Evolutionary conservation across 1,284 basidiomycete species (phyloP).

Genomic region (Austroboletus novae-zelandiae): DNA sequence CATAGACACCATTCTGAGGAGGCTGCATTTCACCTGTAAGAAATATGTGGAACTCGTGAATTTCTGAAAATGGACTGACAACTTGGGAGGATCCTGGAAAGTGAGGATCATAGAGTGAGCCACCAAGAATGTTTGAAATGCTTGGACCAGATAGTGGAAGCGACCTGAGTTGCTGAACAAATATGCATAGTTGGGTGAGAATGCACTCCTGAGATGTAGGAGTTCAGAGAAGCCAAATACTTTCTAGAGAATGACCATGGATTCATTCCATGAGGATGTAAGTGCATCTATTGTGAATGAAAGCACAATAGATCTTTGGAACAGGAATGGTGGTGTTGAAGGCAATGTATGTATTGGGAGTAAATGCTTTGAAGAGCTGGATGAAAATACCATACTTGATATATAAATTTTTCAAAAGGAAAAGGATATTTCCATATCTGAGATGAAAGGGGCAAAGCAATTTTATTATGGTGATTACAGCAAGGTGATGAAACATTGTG

Average conservation of each 20-base stretch:
- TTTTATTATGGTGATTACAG: not conserved
- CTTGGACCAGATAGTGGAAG: not conserved
- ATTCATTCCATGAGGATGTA: slow-evolving; percentile 13
- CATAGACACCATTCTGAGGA: not conserved
- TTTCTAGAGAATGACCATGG: not conserved
- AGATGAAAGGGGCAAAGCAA: not conserved
- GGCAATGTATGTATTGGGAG: not conserved
- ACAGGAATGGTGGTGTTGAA: slow-evolving; percentile 4
- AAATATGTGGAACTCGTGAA: slow-evolving; percentile 2
- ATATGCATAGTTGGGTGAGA: not conserved
- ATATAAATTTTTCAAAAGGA: not conserved
- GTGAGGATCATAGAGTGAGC: not conserved
- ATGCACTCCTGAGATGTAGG: not conserved
- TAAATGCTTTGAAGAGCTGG: not conserved
- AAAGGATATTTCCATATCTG: not conserved
- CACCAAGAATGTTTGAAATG: not conserved
- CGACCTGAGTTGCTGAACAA: slow-evolving; percentile 2
- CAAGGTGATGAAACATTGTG: not conserved
- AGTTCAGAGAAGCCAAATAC: not conserved
- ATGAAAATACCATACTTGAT: not conserved
- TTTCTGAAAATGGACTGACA: not conserved
- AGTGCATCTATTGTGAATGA: too few species aligned
- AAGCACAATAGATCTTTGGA: too few species aligned
- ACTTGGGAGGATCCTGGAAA: too few species aligned
- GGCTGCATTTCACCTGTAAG: not conserved